Conservation (phyloP, 139 green algal species). For the Coccomyxa sp. region DNA sequence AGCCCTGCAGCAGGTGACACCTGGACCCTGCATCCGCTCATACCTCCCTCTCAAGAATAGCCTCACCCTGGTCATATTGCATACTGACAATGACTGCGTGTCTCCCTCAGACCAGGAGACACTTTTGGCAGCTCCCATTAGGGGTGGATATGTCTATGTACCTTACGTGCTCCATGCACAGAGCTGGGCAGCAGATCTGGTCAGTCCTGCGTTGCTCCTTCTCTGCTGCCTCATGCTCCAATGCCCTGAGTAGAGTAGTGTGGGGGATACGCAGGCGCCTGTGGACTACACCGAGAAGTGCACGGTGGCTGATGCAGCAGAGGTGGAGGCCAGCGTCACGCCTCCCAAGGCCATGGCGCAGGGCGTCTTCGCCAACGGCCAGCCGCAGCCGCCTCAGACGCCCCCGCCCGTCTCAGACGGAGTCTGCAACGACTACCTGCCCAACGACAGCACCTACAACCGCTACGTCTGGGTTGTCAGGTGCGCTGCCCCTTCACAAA, state of each 20-base stretch:
- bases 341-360: not conserved
- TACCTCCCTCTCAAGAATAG: too few species aligned
- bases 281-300: not conserved
- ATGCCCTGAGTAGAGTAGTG: too few species aligned
- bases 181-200: too few species aligned
- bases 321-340: not conserved
- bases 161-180: too few species aligned
- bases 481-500: slow-evolving; percentile 3
- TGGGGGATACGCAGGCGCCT: not conserved
- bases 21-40: too few species aligned
- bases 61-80: too few species aligned
- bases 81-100: too few species aligned
- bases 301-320: not conserved
- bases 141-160: too few species aligned
- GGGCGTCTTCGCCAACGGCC: not conserved
- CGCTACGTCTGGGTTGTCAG: slow-evolving; percentile 18
- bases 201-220: too few species aligned
- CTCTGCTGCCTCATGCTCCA: too few species aligned
- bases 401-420: not conserved
- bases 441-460: not conserved
- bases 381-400: not conserved
- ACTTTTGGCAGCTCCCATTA: too few species aligned
- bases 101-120: too few species aligned
- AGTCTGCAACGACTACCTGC: not conserved
- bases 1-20: not conserved